These are phyloP conservation scores for Trichoderma reesei DNA, from an alignment of 495 filamentous ascomycete species.

Conservation along the genomic window DNA sequence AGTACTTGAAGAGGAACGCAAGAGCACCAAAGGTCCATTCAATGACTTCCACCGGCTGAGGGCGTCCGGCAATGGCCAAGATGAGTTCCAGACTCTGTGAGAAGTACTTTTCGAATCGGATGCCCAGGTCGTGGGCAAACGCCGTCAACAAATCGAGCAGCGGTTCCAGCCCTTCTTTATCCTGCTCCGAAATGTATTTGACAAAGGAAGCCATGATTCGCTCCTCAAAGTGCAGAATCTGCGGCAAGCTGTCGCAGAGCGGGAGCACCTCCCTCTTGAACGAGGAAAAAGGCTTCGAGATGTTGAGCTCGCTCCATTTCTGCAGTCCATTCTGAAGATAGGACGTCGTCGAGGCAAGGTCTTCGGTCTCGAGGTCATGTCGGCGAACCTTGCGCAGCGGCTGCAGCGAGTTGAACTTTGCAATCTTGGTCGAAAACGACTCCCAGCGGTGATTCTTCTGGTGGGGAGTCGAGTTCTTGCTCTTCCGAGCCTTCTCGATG, in stretches of 20 bases:
- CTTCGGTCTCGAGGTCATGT: slow-evolving; percentile 68
- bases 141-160: slow-evolving; percentile 74
- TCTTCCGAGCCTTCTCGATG: slow-evolving; percentile 54
- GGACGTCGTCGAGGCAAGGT: slow-evolving; percentile 57
- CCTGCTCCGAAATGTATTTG: slow-evolving; percentile 65
- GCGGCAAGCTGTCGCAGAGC: slow-evolving; percentile 79
- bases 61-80: slow-evolving; percentile 36
- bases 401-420: slow-evolving; percentile 79
- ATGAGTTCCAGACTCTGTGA: slow-evolving; percentile 55
- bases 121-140: slow-evolving; percentile 84
- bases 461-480: slow-evolving; percentile 58
- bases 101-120: slow-evolving; percentile 78
- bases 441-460: slow-evolving; percentile 82
- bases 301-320: slow-evolving; percentile 83
- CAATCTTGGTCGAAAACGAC: slow-evolving; percentile 83
- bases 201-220: slow-evolving; percentile 71
- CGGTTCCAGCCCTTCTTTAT: slow-evolving; percentile 71
- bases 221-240: slow-evolving; percentile 80
- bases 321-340: slow-evolving; percentile 75
- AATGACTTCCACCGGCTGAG: slow-evolving; percentile 61
- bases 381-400: slow-evolving; percentile 79
- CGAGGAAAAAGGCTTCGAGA: slow-evolving; percentile 65
- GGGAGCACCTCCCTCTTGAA: slow-evolving; percentile 65
- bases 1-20: slow-evolving; percentile 94
- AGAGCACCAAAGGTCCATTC: slow-evolving; percentile 96